phyloP scores from a whole-genome alignment of 2,329 filamentous ascomycete species.

The Ophiognomonia clavigignenti-juglandacearum region DNA sequence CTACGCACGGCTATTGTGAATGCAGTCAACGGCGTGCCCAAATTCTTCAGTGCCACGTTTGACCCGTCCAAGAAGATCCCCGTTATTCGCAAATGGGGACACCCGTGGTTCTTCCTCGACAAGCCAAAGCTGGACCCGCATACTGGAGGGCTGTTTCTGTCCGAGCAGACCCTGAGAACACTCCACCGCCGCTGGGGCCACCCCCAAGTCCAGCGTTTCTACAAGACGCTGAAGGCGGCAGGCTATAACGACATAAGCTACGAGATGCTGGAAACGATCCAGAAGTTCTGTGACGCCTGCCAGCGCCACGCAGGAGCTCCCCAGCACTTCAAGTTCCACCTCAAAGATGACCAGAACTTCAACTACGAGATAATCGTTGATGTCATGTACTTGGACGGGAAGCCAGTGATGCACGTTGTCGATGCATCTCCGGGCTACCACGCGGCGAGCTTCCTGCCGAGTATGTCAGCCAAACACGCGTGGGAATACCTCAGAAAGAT shows the following conservation, averaged over 20 bases:
- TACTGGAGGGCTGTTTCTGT: background rate
- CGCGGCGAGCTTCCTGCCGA: background rate
- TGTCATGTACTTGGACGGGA: background rate
- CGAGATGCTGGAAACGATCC: background rate
- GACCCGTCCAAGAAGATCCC: no score
- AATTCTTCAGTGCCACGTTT: no score
- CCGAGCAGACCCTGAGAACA: background rate
- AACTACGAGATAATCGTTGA: background rate
- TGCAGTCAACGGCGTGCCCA: no score
- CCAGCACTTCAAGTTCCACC: background rate
- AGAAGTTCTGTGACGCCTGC: background rate
- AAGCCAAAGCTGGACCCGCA: background rate
- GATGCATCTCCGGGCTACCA: background rate
- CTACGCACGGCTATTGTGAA: no score
- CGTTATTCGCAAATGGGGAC: background rate
- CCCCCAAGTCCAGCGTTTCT: background rate
- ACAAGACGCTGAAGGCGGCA: background rate
- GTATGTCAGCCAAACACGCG: background rate
- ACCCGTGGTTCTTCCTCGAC: background rate
- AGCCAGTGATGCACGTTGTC: background rate
- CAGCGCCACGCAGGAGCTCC: background rate
- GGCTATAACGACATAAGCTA: background rate
- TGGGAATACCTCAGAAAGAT: background rate
- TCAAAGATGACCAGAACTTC: background rate
- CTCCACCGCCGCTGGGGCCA: background rate